Percentiles rank a stretch among this genome's conserved stretches.
phyloP scores from a whole-genome alignment of 192 early-diverging fungal genomes.

The Nowakowskiella sp. region DNA sequence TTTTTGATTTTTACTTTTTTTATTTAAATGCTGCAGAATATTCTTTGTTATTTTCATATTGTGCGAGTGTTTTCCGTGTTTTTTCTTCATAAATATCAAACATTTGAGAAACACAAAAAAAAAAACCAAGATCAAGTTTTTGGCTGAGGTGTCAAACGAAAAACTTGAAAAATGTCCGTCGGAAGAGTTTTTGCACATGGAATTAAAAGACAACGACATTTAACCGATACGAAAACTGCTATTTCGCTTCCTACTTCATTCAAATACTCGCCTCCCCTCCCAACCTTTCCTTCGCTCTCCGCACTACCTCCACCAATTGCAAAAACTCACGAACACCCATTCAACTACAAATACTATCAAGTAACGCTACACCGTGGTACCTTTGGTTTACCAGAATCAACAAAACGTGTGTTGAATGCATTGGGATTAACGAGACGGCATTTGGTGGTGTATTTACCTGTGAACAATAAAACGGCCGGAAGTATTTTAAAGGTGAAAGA shows the following conservation, averaged over 20 bases:
- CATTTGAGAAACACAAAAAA: too few relatives aligned
- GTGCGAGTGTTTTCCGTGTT: too few relatives aligned
- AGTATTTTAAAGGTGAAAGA: slow-evolving; percentile 56
- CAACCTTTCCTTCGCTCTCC: slow-evolving; percentile 14
- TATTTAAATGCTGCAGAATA: too few relatives aligned
- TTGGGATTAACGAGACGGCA: slow-evolving; percentile 48
- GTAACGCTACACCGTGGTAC: slow-evolving; percentile 52
- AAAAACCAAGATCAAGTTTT: too few relatives aligned
- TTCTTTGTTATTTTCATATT: too few relatives aligned
- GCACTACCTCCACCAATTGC: slow-evolving; percentile 1
- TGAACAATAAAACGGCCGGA: slow-evolving; percentile 46
- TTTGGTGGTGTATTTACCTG: slow-evolving; percentile 45
- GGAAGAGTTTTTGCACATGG: slow-evolving; percentile 29
- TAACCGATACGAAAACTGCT: slow-evolving; percentile 30
- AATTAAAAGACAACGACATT: too few relatives aligned
- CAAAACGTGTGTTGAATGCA: slow-evolving; percentile 36
- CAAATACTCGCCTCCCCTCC: slow-evolving; percentile 6
- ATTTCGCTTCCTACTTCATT: slow-evolving; percentile 33
- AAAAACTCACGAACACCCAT: slow-evolving; percentile 16
- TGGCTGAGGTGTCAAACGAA: too few relatives aligned
- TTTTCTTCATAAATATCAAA: too few relatives aligned
- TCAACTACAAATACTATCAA: slow-evolving; percentile 45
- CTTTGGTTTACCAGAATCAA: slow-evolving; percentile 44
- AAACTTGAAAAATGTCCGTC: slow-evolving; percentile 35
- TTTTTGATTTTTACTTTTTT: too few relatives aligned